Percentiles rank a stretch among this genome's conserved stretches.
Evolutionary conservation across 495 filamentous ascomycete species (phyloP).

Genomic region (Parathielavia appendiculata): DNA sequence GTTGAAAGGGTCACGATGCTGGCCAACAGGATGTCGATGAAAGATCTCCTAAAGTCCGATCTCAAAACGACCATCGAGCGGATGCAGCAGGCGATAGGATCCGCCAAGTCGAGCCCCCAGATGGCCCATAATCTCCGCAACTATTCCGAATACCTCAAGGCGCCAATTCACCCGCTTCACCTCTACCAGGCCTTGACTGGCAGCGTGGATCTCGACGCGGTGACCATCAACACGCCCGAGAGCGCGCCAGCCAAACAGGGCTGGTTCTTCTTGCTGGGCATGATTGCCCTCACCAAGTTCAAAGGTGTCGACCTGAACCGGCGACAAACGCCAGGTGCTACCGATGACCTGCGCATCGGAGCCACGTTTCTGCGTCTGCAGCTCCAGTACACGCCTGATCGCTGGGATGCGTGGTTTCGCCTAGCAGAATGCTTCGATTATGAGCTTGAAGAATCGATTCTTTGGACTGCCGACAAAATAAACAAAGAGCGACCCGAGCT

Average conservation of each 20-base stretch:
- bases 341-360: slow-evolving; percentile 80
- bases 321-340: slow-evolving; percentile 66
- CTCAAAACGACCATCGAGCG: slow-evolving; percentile 83
- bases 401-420: slow-evolving; percentile 96
- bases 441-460: slow-evolving; percentile 83
- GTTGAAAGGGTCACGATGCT: slow-evolving; percentile 77
- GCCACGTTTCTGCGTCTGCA: slow-evolving; percentile 78
- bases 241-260: slow-evolving; percentile 67
- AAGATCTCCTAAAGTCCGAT: slow-evolving; percentile 85
- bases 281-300: slow-evolving; percentile 82
- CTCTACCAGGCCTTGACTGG: slow-evolving; percentile 75
- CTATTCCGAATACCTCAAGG: slow-evolving; percentile 68
- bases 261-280: slow-evolving; percentile 88
- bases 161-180: slow-evolving; percentile 75
- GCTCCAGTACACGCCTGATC: slow-evolving; percentile 73
- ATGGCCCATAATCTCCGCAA: slow-evolving; percentile 70
- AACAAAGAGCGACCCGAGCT: slow-evolving; percentile 78
- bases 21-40: slow-evolving; percentile 78
- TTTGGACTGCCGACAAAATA: slow-evolving; percentile 94
- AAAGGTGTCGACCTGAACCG: slow-evolving; percentile 67
- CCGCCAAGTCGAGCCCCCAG: slow-evolving; percentile 59
- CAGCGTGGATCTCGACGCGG: slow-evolving; percentile 55
- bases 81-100: slow-evolving; percentile 63
- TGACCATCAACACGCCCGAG: slow-evolving; percentile 47
- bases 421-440: slow-evolving; percentile 87